These are phyloP conservation scores for Phytophthora agathidicida DNA, from an alignment of 352 stramenopile genomes.

Conservation along the genomic window DNA sequence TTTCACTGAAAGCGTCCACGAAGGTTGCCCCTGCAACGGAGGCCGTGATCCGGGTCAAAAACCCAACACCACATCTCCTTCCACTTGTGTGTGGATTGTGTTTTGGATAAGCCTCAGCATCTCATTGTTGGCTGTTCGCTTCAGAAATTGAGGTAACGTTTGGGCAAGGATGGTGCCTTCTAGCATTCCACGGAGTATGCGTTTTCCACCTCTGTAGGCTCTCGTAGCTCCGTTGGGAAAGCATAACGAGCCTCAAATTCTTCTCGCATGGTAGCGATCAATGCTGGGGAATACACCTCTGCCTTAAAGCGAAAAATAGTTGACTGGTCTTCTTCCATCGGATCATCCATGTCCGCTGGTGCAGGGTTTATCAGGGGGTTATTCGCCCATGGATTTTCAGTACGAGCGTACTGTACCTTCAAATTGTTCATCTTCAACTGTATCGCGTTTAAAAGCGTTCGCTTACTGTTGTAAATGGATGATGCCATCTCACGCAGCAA, in stretches of 20 bases:
- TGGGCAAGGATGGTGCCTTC: constrained; percentile 1
- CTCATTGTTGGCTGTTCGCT: neutral
- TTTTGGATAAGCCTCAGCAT: neutral
- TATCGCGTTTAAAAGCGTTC: neutral
- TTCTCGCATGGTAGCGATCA: neutral
- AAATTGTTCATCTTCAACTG: neutral
- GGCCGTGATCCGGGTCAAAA: too few species aligned
- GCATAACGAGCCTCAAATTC: neutral
- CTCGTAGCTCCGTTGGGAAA: neutral
- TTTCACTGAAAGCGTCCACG: too few species aligned
- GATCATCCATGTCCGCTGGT: neutral
- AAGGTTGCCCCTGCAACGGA: too few species aligned
- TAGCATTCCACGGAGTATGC: neutral
- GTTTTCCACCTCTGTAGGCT: neutral
- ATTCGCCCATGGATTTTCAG: neutral
- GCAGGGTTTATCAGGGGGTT: neutral
- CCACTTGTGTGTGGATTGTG: neutral
- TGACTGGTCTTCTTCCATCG: neutral
- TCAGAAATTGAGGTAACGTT: constrained; percentile 1
- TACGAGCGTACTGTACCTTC: neutral
- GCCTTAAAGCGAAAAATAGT: neutral
- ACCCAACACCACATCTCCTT: constrained; percentile 3
- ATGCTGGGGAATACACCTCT: neutral
- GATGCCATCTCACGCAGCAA: neutral
- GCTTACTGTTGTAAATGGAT: neutral